Percentiles rank a stretch among this genome's conserved stretches.
These are phyloP conservation scores for Potentilla sterilis DNA, from an alignment of 306 rosid species.

Conservation along the genomic window DNA sequence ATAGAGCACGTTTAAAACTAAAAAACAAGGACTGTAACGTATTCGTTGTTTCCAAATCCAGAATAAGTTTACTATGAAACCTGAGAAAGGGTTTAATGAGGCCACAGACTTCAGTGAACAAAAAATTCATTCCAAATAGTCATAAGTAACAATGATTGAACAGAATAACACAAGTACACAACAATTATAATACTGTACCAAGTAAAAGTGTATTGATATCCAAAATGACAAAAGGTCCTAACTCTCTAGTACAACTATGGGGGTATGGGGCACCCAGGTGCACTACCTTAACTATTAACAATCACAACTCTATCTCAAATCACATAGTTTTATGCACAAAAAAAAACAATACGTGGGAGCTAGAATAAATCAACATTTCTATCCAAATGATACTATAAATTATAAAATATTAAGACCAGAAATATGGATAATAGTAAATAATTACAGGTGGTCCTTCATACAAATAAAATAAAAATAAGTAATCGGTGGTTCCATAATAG, in stretches of 20 bases:
- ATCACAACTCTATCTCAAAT: neutral
- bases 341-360: constrained; percentile 14
- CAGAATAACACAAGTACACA: neutral
- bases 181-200: neutral
- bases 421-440: neutral
- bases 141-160: neutral
- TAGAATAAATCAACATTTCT: neutral
- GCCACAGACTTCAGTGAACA: neutral
- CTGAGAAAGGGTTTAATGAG: neutral
- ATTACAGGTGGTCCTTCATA: constrained; percentile 21
- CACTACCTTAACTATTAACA: neutral
- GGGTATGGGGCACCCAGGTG: constrained; percentile 2
- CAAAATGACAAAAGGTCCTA: neutral
- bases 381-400: constrained; percentile 12
- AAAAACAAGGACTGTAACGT: neutral
- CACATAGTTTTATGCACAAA: neutral
- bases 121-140: neutral
- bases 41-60: neutral
- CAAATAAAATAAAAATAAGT: constrained; percentile 15
- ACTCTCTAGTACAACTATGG: neutral
- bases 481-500: constrained; percentile 33
- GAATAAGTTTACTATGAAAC: neutral
- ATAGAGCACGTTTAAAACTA: neutral
- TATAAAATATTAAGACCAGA: neutral
- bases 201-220: neutral